A percentile compares a stretch with the other conserved stretches of the same genome.
Conservation (phyloP, 1,284 basidiomycete genomes). For the Trichosporon sp. region DNA sequence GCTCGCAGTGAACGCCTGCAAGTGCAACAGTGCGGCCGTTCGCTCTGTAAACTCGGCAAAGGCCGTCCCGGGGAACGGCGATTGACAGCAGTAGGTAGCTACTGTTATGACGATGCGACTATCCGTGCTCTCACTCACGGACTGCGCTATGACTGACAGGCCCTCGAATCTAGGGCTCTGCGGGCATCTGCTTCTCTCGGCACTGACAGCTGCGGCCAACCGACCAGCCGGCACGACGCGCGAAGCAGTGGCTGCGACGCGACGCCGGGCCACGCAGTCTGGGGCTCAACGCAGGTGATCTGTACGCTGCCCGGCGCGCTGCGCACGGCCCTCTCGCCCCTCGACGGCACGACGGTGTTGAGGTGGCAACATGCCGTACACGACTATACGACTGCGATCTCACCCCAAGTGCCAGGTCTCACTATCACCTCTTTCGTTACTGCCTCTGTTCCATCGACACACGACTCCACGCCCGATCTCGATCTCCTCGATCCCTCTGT, state of each 20-base stretch:
- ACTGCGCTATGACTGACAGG: not conserved
- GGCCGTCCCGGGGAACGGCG: not conserved
- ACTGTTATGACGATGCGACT: not conserved
- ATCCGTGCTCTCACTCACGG: not conserved
- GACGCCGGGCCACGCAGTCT: not conserved
- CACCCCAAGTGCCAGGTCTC: not conserved
- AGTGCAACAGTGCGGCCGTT: too few species aligned
- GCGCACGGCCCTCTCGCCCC: not conserved
- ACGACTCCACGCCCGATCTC: not conserved
- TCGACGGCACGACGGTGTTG: not conserved
- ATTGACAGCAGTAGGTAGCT: not conserved
- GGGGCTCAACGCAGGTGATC: not conserved
- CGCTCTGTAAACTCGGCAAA: not conserved
- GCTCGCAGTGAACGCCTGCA: too few species aligned
- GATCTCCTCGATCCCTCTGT: not conserved
- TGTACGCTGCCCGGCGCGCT: not conserved
- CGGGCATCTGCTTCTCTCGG: not conserved
- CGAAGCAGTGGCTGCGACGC: not conserved
- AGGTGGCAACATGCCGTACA: not conserved
- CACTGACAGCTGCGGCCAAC: not conserved
- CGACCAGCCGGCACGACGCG: not conserved
- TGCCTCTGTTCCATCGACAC: not conserved
- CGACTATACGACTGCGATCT: not conserved
- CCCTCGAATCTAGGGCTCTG: not conserved
- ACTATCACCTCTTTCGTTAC: not conserved